phyloP scores from a whole-genome alignment of 495 filamentous ascomycete genomes.

The Cryomyces antarcticus region DNA sequence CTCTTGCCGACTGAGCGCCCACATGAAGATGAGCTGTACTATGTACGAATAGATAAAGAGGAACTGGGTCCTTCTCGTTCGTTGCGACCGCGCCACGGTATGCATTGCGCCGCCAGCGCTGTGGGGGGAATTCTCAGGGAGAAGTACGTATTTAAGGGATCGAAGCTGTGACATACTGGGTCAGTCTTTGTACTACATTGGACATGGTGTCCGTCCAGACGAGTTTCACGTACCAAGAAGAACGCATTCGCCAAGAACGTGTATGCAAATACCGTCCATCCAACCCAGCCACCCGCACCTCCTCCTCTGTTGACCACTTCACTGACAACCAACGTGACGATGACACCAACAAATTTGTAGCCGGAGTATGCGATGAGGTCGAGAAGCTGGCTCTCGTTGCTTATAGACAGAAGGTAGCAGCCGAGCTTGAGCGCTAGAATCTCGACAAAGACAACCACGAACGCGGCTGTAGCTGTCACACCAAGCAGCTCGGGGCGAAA shows the following conservation, averaged over 20 bases:
- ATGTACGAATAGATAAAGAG: constrained; percentile 88
- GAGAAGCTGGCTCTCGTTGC: constrained; percentile 66
- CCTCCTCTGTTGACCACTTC: constrained; percentile 56
- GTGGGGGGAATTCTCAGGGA: constrained; percentile 59
- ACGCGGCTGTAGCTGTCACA: constrained; percentile 63
- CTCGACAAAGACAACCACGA: constrained; percentile 65
- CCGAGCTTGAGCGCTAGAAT: constrained; percentile 78
- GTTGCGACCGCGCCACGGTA: constrained; percentile 63
- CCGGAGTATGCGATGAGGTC: constrained; percentile 91
- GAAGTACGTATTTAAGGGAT: constrained; percentile 83
- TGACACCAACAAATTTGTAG: constrained; percentile 97
- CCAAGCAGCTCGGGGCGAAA: constrained; percentile 91
- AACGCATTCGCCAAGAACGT: constrained; percentile 88
- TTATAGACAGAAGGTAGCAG: constrained; percentile 81
- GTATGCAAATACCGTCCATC: constrained; percentile 77
- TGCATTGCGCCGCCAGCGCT: constrained; percentile 41
- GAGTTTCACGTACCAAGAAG: constrained; percentile 45
- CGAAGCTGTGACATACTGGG: constrained; percentile 39
- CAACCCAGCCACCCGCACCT: constrained; percentile 68
- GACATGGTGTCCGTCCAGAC: background rate
- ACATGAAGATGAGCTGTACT: constrained; percentile 88
- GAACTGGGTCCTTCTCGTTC: constrained; percentile 82
- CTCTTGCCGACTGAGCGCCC: constrained; percentile 52
- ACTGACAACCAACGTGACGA: constrained; percentile 58
- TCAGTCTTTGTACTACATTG: background rate